These are phyloP conservation scores for Fusarium foetens DNA, from an alignment of 2,329 filamentous ascomycete genomes.

Conservation along the genomic window DNA sequence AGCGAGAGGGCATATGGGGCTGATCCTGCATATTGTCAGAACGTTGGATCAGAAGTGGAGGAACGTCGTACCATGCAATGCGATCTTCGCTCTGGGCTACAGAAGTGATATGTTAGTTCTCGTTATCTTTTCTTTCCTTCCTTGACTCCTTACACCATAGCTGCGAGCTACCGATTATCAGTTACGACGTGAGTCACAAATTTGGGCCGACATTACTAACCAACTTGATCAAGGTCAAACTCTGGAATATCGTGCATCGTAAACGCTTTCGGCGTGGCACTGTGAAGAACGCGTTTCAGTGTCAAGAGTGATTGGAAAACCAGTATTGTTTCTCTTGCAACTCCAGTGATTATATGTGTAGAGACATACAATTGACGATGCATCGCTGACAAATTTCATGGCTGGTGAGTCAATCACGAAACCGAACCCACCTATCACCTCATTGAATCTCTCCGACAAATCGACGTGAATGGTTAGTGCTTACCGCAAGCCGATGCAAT, in stretches of 20 bases:
- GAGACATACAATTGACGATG: not conserved
- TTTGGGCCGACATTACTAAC: not conserved
- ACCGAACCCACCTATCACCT: not conserved
- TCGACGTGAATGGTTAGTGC: not conserved
- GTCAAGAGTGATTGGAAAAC: fast-evolving
- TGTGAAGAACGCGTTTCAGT: not conserved
- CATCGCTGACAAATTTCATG: not conserved
- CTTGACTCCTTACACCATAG: not conserved
- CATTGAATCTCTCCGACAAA: not conserved
- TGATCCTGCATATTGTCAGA: not conserved
- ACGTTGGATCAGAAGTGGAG: not conserved
- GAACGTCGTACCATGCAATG: not conserved
- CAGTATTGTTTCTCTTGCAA: not conserved
- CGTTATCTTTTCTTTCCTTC: fast-evolving
- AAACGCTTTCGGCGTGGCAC: fast-evolving
- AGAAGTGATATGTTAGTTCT: not conserved
- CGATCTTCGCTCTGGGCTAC: not conserved
- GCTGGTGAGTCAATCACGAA: not conserved
- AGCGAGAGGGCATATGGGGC: not conserved
- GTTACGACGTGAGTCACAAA: fast-evolving
- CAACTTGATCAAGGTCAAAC: not conserved
- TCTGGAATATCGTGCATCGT: not conserved
- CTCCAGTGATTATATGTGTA: not conserved
- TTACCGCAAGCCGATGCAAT: not conserved
- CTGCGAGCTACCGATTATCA: not conserved